Percentiles rank a stretch among this genome's conserved stretches.
These are phyloP conservation scores for Ambrosia artemisiifolia DNA, from an alignment of 129 eudicot genomes.

Conservation along the genomic window DNA sequence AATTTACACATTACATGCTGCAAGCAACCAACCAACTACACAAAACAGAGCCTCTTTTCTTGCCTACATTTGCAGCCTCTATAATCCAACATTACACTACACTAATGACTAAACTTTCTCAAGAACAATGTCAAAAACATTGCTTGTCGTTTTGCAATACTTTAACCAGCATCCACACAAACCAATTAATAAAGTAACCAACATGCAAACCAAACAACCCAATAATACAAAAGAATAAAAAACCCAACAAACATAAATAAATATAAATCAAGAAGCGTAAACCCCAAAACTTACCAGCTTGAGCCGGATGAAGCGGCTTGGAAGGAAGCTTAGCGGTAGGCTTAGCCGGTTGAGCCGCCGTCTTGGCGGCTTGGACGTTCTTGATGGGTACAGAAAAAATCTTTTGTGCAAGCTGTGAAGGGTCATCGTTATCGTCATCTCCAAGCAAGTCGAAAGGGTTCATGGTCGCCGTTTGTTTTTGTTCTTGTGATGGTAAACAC, in stretches of 20 bases:
- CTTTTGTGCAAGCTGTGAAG: conserved; percentile 45
- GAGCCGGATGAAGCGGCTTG: conserved; percentile 90
- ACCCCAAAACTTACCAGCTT: conserved; percentile 57
- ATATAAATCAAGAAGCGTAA: not conserved
- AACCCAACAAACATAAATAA: not conserved
- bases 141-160: no score
- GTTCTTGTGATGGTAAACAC: not conserved
- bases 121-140: no score
- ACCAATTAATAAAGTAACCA: no score
- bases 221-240: no score
- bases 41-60: not conserved
- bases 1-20: no score
- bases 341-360: conserved; percentile 46
- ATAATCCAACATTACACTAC: not conserved
- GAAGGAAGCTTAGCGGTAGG: conserved; percentile 71
- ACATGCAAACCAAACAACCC: no score
- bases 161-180: no score
- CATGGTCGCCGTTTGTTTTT: conserved; percentile 51
- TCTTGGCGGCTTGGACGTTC: conserved; percentile 28
- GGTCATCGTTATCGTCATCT: conserved; percentile 75
- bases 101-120: not conserved
- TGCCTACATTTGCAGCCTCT: not conserved
- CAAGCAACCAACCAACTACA: no score
- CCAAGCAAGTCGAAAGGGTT: conserved; percentile 78
- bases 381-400: conserved; percentile 34